Evolutionary conservation across 2,329 filamentous ascomycete genomes (phyloP).

Genomic region (Ciborinia camelliae): DNA sequence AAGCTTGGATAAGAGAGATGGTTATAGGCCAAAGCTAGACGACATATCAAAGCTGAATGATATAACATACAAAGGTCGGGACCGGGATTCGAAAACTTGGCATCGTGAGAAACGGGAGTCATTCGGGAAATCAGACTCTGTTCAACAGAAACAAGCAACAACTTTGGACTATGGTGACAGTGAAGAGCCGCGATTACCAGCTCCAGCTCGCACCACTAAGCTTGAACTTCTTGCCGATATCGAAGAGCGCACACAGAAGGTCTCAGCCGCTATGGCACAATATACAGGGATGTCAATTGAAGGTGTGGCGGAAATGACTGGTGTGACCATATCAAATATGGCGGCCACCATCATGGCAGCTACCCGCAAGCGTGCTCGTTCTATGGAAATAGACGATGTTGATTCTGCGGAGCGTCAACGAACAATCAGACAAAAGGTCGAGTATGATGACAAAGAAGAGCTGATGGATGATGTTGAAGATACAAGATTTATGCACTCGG

Average conservation of each 20-base stretch:
- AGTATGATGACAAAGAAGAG: not conserved
- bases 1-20: not conserved
- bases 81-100: not conserved
- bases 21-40: not conserved
- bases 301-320: conserved; percentile 5
- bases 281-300: not conserved
- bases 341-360: conserved; percentile 8
- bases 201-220: not conserved
- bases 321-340: conserved; percentile 1
- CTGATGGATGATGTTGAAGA: not conserved
- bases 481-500: conserved; percentile 3
- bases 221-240: conserved; percentile 4
- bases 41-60: not conserved
- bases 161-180: not conserved
- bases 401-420: not conserved
- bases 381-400: not conserved
- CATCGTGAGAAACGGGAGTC: not conserved
- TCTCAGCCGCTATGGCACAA: not conserved
- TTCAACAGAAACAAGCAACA: not conserved
- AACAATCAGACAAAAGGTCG: not conserved
- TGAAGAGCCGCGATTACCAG: not conserved
- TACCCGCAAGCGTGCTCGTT: conserved; percentile 7
- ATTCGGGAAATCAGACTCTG: not conserved
- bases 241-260: conserved; percentile 2
- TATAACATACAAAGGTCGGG: not conserved